A percentile compares a stretch with the other conserved stretches of the same genome.
Conservation (phyloP, 257 asterid species). For the Jacaranda mimosifolia region DNA sequence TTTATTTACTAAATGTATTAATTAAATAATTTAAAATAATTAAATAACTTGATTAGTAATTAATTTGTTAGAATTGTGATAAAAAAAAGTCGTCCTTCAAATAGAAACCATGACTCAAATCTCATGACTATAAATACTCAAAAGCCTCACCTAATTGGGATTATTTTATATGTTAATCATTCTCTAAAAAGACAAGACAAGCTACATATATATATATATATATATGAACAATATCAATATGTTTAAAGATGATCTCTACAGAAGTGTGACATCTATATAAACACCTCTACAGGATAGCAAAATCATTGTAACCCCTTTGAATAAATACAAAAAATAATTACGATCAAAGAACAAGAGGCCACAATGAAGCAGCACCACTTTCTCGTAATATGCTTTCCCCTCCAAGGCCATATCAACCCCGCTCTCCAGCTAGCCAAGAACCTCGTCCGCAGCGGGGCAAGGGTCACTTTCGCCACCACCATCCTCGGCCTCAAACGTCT, state of each 20-base stretch:
- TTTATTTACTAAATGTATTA: too few relatives aligned
- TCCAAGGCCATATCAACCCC: conserved; percentile 71
- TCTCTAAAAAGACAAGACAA: neutral
- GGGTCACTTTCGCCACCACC: conserved; percentile 64
- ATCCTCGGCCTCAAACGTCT: conserved; percentile 34
- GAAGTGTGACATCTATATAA: conserved; percentile 8
- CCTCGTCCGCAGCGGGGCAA: conserved; percentile 54
- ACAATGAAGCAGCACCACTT: conserved; percentile 50
- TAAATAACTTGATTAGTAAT: too few relatives aligned
- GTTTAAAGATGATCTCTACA: neutral
- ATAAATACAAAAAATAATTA: too few relatives aligned
- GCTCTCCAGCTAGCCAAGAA: conserved; percentile 61
- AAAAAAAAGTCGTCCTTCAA: too few relatives aligned
- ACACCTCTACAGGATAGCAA: neutral
- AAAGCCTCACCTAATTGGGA: too few relatives aligned
- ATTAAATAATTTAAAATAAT: too few relatives aligned
- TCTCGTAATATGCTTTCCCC: conserved; percentile 47
- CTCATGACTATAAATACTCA: too few relatives aligned
- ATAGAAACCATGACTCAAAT: too few relatives aligned
- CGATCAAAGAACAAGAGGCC: neutral
- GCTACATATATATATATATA: too few relatives aligned
- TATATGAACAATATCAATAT: too few relatives aligned
- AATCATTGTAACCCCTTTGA: neutral
- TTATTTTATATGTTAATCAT: too few relatives aligned
- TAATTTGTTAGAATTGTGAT: too few relatives aligned